phyloP scores from a whole-genome alignment of 441 rosid species.

The Omphalea diandra region DNA sequence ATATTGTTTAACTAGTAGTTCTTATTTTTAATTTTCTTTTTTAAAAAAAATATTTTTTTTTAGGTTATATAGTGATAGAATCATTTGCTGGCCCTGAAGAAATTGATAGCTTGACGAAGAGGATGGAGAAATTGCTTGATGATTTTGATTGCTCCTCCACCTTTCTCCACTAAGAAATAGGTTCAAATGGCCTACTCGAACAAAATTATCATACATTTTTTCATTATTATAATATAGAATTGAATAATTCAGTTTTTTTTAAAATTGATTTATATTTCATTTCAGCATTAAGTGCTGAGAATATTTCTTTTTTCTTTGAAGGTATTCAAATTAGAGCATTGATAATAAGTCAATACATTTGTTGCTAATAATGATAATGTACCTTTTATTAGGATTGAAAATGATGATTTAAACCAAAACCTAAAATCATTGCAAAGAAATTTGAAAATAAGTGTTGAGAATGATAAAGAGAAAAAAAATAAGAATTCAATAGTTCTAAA shows the following conservation, averaged over 20 bases:
- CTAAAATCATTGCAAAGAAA: no score
- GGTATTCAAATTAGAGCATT: constrained; percentile 57
- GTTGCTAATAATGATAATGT: no score
- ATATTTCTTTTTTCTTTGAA: constrained; percentile 92
- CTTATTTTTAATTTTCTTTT: neutral
- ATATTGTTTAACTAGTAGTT: no score
- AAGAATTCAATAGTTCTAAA: no score
- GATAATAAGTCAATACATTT: no score
- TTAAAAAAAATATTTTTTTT: neutral
- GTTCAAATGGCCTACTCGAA: constrained; percentile 37
- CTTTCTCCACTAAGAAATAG: constrained; percentile 88
- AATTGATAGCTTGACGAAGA: constrained; percentile 55
- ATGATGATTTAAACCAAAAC: no score
- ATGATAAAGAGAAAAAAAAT: no score
- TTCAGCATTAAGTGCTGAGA: constrained; percentile 69
- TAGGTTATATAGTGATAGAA: constrained; percentile 84
- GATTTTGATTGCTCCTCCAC: constrained; percentile 57
- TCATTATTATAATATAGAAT: neutral
- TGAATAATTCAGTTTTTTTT: neutral
- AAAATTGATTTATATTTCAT: neutral
- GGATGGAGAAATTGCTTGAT: constrained; percentile 62
- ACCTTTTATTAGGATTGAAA: no score
- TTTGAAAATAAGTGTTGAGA: no score
- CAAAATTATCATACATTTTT: no score
- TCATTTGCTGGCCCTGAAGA: constrained; percentile 65